Percentiles rank a stretch among this genome's conserved stretches.
phyloP scores from a whole-genome alignment of 148 eudicot genomes.

The Chenopodium suecicum region DNA sequence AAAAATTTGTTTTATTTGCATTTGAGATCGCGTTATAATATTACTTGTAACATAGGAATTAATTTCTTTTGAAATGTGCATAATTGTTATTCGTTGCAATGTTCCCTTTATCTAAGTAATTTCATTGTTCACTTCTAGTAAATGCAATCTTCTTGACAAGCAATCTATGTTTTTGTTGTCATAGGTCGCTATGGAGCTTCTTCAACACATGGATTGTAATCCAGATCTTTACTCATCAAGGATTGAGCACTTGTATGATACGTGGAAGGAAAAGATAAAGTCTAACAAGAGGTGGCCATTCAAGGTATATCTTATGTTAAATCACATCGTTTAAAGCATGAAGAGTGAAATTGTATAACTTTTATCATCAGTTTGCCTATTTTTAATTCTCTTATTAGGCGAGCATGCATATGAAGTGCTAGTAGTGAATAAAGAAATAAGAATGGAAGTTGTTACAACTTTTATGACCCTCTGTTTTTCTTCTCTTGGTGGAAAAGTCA shows the following conservation, averaged over 20 bases:
- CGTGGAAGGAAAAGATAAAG: slow-evolving; percentile 65
- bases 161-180: slow-evolving; percentile 1
- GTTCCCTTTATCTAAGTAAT: background rate
- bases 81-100: too few species aligned
- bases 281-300: slow-evolving; percentile 37
- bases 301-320: slow-evolving; percentile 39
- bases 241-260: slow-evolving; percentile 36
- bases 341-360: background rate
- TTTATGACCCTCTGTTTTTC: background rate
- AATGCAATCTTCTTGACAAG: background rate
- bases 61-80: too few species aligned
- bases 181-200: slow-evolving; percentile 71
- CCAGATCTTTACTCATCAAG: slow-evolving; percentile 27
- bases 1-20: background rate
- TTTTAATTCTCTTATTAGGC: background rate
- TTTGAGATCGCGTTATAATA: background rate
- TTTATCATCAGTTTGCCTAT: background rate
- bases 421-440: background rate
- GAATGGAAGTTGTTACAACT: background rate
- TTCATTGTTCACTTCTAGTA: background rate
- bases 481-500: background rate
- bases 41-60: too few species aligned
- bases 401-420: background rate
- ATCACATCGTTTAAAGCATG: background rate
- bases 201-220: slow-evolving; percentile 36